Evolutionary conservation across 2,329 filamentous ascomycete species (phyloP), one percentile per base, ranked within the genome.

Genomic region (Talaromyces sp.): DNA sequence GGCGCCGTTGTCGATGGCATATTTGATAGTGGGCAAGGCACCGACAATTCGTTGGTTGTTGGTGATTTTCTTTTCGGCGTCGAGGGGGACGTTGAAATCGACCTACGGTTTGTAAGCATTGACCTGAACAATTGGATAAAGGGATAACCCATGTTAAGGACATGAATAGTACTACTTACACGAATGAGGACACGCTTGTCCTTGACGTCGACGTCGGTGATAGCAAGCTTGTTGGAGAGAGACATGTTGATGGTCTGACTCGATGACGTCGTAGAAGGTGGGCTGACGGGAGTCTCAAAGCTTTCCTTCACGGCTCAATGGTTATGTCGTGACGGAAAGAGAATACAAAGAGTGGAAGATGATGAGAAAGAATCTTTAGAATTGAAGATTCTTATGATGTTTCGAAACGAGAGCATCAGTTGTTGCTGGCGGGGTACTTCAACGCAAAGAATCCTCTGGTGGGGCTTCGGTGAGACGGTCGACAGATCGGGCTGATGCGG

Each of bases 81-180:
- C 93, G 76, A 99, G 92, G 70, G 95, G 95, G 65, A 99, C 96
- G 83, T 99, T 99, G 89, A 99, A 99, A 88, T 99, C 95, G 80
- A 99, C 94, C 93, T 97, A 54, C 8, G 15, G 29, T 10, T 5
- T 34, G 34, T 49, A 51, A 58, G 63, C 54, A 61, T 64, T 54
- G 38, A 29, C 40, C 34, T 17, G 2, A 2, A 19, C 22, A 17
- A 38, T 40, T 25, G 38, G 19, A 59, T 27, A 45, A 59, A 19
- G 49, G 5, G 3, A 25, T 4, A 8, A 6, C 15, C 8, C 5
- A 38, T 15, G 73, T 74, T 69, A 67, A 65, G 17, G 7, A 67
- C 61, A 67, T 49, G 51, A 43, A 49, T 15, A 34, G 5, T 0
- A 11, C 5, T 68, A 84, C 91, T 81, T 86, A 96, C 95, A 77